A percentile compares a stretch with the other conserved stretches of the same genome.
Evolutionary conservation across 78 protist species (phyloP).

Genomic region (Dictyostelium purpureum): DNA sequence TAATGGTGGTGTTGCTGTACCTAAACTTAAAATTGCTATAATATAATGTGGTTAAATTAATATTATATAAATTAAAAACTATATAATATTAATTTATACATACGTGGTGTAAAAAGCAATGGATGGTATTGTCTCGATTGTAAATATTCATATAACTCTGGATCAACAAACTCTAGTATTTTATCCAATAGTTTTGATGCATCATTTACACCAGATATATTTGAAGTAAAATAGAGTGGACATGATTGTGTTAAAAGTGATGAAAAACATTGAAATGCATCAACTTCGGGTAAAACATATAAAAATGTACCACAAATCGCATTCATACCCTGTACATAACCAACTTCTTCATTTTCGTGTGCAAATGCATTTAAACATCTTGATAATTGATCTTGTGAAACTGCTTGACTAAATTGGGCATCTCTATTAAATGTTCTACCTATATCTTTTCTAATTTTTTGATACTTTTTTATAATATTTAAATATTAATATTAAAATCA

Average conservation of each 20-base stretch:
- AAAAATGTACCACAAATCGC: constrained; percentile 85
- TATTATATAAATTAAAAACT: not conserved
- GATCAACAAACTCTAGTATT: constrained; percentile 70
- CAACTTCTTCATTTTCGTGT: constrained; percentile 1
- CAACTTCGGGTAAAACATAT: constrained; percentile 91
- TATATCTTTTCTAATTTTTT: constrained; percentile 63
- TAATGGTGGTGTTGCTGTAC: constrained; percentile 81
- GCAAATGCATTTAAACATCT: constrained; percentile 66
- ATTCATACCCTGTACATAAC: constrained; percentile 93
- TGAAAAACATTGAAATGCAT: constrained; percentile 80
- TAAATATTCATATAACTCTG: constrained; percentile 65
- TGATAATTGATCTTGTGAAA: constrained; percentile 51
- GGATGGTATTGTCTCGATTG: constrained; percentile 33
- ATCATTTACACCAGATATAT: constrained; percentile 79
- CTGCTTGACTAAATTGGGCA: constrained; percentile 43
- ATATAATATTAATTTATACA: not conserved
- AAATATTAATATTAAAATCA: not conserved
- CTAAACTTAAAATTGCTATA: constrained; percentile 71
- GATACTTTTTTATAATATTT: constrained; percentile 17
- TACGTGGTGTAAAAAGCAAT: constrained; percentile 43
- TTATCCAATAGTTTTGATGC: constrained; percentile 68
- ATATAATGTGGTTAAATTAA: not conserved
- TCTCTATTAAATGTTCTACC: constrained; percentile 65
- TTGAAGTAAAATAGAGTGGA: constrained; percentile 72
- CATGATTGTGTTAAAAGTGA: constrained; percentile 15